These are phyloP conservation scores for Leucaena leucocephala DNA, from an alignment of 306 rosid genomes.

Conservation along the genomic window DNA sequence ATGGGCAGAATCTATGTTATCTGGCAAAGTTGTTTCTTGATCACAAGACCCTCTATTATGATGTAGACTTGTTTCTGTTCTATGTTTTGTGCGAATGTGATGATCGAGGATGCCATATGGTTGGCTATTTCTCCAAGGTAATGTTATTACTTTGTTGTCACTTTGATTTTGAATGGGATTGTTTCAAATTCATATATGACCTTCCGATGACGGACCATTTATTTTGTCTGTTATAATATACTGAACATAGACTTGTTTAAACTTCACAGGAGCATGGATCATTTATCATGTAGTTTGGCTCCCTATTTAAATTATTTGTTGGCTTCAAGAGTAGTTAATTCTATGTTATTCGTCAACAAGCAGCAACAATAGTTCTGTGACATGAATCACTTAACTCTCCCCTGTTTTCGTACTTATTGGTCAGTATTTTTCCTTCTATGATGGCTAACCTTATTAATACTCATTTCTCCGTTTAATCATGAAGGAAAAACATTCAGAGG, in stretches of 20 bases:
- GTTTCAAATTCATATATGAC: not conserved
- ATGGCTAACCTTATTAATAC: slow-evolving; percentile 29
- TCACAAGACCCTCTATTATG: slow-evolving; percentile 99
- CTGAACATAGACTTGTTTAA: not conserved
- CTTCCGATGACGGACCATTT: not conserved
- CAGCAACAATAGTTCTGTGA: slow-evolving; percentile 22
- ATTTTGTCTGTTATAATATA: not conserved
- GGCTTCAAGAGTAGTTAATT: slow-evolving; percentile 12
- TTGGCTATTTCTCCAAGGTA: slow-evolving; percentile 99
- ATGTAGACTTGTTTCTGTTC: slow-evolving; percentile 95
- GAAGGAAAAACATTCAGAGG: slow-evolving; percentile 99
- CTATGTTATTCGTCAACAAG: slow-evolving; percentile 9
- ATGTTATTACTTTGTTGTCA: slow-evolving; percentile 2
- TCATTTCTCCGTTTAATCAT: slow-evolving; percentile 26
- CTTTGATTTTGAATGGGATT: not conserved
- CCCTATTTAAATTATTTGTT: not conserved
- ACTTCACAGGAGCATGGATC: not conserved
- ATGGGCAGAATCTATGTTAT: slow-evolving; percentile 98
- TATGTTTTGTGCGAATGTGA: slow-evolving; percentile 95
- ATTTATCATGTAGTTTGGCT: not conserved
- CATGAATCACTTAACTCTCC: not conserved
- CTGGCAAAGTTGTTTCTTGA: slow-evolving; percentile 97
- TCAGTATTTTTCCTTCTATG: slow-evolving; percentile 22
- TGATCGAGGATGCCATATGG: slow-evolving; percentile 99
- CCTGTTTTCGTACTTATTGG: not conserved